Conservation (phyloP, 2,329 filamentous ascomycete species). For the Blastomyces percursus region DNA sequence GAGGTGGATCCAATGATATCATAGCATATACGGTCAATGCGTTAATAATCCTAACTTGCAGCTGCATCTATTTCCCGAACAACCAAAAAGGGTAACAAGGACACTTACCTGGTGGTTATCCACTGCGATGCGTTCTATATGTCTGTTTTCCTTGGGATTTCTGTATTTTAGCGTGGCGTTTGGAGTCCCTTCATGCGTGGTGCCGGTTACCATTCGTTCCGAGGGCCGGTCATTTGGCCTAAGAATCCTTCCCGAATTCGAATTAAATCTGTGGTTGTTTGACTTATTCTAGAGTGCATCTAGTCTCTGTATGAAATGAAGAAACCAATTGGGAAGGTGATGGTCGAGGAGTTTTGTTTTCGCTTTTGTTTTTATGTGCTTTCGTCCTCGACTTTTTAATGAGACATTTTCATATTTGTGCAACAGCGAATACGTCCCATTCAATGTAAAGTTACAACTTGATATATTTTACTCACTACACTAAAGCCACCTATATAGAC, state of each 20-base stretch:
- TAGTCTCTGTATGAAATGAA: neutral
- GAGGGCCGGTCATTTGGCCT: neutral
- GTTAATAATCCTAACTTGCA: neutral
- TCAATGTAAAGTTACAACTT: neutral
- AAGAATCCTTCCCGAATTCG: neutral
- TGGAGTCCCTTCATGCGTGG: neutral
- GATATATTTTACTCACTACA: neutral
- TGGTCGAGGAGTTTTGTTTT: neutral
- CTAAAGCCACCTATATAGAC: neutral
- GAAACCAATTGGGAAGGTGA: neutral
- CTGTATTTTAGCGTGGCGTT: conserved; percentile 4
- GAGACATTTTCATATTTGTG: neutral
- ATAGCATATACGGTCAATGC: conserved; percentile 14
- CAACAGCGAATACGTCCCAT: neutral
- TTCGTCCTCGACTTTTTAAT: neutral
- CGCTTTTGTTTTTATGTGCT: neutral
- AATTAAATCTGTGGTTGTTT: neutral
- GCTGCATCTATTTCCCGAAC: neutral
- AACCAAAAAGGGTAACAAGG: neutral
- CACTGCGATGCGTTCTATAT: too few species aligned
- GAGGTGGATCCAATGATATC: conserved; percentile 33
- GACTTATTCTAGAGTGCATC: neutral
- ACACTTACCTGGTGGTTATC: neutral
- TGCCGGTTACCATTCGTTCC: neutral
- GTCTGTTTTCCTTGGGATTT: neutral